Evolutionary conservation across 139 green algal genomes (phyloP).

Genomic region (Trebouxia sp.): DNA sequence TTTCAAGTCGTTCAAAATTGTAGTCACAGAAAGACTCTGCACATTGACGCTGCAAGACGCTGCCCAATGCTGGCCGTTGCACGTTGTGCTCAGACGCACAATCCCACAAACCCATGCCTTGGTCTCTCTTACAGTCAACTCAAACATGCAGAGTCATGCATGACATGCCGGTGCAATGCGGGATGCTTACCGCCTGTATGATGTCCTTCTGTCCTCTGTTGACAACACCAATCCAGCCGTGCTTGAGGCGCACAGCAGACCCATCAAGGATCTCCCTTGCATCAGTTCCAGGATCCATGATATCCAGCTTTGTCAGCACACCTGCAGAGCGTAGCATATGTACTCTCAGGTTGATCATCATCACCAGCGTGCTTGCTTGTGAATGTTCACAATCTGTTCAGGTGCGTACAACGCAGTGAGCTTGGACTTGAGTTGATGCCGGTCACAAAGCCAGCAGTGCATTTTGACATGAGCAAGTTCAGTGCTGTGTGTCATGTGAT

Average conservation of each 20-base stretch:
- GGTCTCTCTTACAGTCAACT: no score
- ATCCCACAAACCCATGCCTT: not conserved
- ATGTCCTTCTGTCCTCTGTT: conserved; percentile 93
- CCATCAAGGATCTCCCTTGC: conserved; percentile 83
- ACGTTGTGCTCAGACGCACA: not conserved
- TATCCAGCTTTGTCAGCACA: conserved; percentile 96
- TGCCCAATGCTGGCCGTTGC: no score
- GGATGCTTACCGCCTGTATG: conserved; percentile 58
- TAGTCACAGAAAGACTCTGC: not conserved
- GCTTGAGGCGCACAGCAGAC: conserved; percentile 69
- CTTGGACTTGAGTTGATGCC: no score
- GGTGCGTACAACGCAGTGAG: no score
- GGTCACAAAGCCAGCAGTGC: no score
- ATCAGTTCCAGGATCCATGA: conserved; percentile 97
- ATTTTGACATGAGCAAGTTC: not conserved
- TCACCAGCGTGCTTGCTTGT: no score
- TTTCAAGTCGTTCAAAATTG: no score
- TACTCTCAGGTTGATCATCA: no score
- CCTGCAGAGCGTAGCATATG: no score
- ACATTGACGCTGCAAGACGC: not conserved
- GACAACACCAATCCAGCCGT: conserved; percentile 93
- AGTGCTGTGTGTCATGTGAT: not conserved
- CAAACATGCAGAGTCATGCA: not conserved
- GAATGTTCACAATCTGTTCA: no score
- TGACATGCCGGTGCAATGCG: not conserved